A percentile compares a stretch with the other conserved stretches of the same genome.
Evolutionary conservation across 345 rosid genomes (phyloP).

Genomic region (Euphorbia pulcherrima): DNA sequence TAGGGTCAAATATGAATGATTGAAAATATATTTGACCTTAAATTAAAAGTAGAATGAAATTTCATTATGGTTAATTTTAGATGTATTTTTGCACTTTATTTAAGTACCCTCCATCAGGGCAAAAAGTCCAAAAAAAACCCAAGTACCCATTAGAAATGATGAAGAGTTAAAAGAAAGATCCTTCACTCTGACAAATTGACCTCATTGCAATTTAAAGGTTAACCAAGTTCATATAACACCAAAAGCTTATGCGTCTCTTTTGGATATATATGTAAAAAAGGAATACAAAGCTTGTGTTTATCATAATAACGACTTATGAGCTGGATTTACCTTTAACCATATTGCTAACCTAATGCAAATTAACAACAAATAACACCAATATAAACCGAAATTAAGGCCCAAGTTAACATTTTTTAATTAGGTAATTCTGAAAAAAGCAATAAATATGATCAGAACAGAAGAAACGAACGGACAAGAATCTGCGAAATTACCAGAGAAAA

Average conservation of each 20-base stretch:
- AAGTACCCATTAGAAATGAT: not conserved
- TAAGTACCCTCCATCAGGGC: not conserved
- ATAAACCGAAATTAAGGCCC: too few species aligned
- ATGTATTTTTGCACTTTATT: too few species aligned
- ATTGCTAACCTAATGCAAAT: not conserved
- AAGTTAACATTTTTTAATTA: too few species aligned
- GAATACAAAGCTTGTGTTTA: not conserved
- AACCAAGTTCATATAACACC: not conserved
- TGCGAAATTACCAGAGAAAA: conserved; percentile 22
- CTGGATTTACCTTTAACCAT: too few species aligned
- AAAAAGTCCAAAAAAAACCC: not conserved
- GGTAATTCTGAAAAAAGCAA: too few species aligned
- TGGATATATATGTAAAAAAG: not conserved
- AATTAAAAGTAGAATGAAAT: too few species aligned
- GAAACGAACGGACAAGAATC: conserved; percentile 23
- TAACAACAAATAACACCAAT: not conserved
- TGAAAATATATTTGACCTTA: too few species aligned
- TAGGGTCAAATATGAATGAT: too few species aligned
- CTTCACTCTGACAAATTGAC: not conserved
- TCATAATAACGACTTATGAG: not conserved
- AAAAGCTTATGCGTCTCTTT: not conserved
- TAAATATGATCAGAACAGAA: not conserved
- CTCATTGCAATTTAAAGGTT: conserved; percentile 6
- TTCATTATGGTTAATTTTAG: too few species aligned
- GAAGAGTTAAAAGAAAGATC: not conserved